phyloP scores from a whole-genome alignment of 352 stramenopile genomes.

The Thalassiosira livingstoniorum region DNA sequence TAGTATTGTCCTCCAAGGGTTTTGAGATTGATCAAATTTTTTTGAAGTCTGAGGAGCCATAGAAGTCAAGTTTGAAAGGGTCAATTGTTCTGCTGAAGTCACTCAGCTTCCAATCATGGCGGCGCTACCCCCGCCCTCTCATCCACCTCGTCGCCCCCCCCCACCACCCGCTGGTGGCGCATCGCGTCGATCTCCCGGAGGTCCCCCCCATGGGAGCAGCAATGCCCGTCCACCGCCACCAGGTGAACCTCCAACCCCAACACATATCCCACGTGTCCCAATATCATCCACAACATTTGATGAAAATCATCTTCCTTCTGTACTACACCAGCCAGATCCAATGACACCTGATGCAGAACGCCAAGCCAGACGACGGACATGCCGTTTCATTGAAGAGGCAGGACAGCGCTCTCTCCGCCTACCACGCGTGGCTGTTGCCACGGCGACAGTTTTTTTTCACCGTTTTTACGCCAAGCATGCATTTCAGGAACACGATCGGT shows the following conservation, averaged over 20 bases:
- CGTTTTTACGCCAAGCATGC: constrained; percentile 84
- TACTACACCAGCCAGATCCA: constrained; percentile 40
- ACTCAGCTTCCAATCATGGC: not conserved
- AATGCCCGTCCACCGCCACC: not conserved
- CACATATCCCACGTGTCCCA: constrained; percentile 17
- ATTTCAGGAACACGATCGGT: constrained; percentile 80
- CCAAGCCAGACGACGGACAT: constrained; percentile 66
- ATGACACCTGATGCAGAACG: constrained; percentile 73
- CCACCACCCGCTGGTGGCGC: not conserved
- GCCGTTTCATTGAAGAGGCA: constrained; percentile 81
- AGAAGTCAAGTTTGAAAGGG: no score
- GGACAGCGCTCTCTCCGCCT: constrained; percentile 68
- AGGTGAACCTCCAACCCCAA: not conserved
- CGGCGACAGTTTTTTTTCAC: constrained; percentile 83
- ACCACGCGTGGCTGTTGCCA: constrained; percentile 73
- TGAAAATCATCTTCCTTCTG: constrained; percentile 50
- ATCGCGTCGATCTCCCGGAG: not conserved
- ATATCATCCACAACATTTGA: constrained; percentile 31
- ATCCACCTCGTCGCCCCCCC: not conserved
- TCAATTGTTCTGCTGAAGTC: no score
- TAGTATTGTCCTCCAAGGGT: no score
- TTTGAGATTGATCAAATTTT: no score
- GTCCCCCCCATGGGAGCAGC: not conserved
- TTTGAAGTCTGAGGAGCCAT: no score
- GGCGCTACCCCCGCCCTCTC: no score